phyloP scores from a whole-genome alignment of 2,329 filamentous ascomycete genomes.

The Fusarium udum region DNA sequence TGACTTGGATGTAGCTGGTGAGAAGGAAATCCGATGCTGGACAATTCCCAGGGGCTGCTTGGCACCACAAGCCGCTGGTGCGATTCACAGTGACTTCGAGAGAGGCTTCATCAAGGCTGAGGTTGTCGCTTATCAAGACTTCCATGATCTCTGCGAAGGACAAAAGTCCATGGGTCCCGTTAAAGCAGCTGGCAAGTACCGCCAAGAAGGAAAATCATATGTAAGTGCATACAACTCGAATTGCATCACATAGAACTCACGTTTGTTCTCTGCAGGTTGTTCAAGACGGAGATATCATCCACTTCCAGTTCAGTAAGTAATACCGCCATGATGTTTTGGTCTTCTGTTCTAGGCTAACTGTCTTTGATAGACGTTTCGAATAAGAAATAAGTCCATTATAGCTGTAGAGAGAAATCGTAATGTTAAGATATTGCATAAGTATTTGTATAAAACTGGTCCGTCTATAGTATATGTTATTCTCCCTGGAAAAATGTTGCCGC shows the following conservation, averaged over 20 bases:
- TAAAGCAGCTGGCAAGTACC: constrained; percentile 57
- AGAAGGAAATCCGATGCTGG: constrained; percentile 59
- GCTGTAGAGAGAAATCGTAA: accelerated
- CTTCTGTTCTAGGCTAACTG: accelerated
- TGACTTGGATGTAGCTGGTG: constrained; percentile 46
- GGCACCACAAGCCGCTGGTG: constrained; percentile 54
- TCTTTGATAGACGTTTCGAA: constrained; percentile 30
- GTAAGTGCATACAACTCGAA: constrained; percentile 35
- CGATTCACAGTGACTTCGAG: constrained; percentile 55
- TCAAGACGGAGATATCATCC: constrained; percentile 55
- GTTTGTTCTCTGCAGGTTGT: constrained; percentile 44
- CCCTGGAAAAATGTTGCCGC: neutral
- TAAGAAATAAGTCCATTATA: constrained; percentile 27
- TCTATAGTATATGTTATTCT: neutral
- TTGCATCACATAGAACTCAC: constrained; percentile 28
- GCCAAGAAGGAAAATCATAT: constrained; percentile 57
- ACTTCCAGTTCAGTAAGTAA: constrained; percentile 55
- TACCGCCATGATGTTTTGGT: accelerated
- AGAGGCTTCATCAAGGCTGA: constrained; percentile 58
- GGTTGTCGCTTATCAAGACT: constrained; percentile 57
- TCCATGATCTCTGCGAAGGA: constrained; percentile 55
- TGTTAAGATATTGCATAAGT: neutral
- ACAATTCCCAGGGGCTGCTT: constrained; percentile 51
- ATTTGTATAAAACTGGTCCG: neutral
- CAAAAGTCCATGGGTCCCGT: constrained; percentile 56